phyloP scores from a whole-genome alignment of 2,329 filamentous ascomycete species.

The Alternaria brassicae region DNA sequence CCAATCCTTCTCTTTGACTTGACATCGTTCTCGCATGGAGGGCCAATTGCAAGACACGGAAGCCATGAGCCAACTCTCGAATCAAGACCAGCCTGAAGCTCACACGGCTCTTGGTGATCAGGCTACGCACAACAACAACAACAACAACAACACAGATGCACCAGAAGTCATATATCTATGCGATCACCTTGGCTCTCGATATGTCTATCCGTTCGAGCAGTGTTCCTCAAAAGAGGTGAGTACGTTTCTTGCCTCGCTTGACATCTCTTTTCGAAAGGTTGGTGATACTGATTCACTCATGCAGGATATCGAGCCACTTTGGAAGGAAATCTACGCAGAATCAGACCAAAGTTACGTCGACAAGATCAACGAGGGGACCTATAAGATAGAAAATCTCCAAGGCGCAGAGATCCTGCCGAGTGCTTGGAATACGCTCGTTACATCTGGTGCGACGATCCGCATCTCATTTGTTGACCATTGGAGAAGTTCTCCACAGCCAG shows the following conservation, averaged over 20 bases:
- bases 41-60: neutral
- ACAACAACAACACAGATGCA: neutral
- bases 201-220: neutral
- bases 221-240: neutral
- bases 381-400: slow-evolving; percentile 16
- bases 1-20: neutral
- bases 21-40: neutral
- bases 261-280: neutral
- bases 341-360: neutral
- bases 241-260: neutral
- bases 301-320: slow-evolving; percentile 18
- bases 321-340: slow-evolving; percentile 22
- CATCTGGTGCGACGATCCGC: slow-evolving; percentile 10
- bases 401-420: slow-evolving; percentile 27
- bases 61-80: neutral
- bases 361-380: slow-evolving; percentile 20
- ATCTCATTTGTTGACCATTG: slow-evolving; percentile 2
- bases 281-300: neutral
- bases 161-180: neutral
- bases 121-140: too few species aligned
- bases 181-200: neutral
- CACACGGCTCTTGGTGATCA: too few species aligned
- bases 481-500: neutral
- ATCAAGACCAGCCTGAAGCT: neutral
- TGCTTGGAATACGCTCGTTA: slow-evolving; percentile 27